phyloP scores from a whole-genome alignment of 495 filamentous ascomycete species.

The Lepidopterella palustris region DNA sequence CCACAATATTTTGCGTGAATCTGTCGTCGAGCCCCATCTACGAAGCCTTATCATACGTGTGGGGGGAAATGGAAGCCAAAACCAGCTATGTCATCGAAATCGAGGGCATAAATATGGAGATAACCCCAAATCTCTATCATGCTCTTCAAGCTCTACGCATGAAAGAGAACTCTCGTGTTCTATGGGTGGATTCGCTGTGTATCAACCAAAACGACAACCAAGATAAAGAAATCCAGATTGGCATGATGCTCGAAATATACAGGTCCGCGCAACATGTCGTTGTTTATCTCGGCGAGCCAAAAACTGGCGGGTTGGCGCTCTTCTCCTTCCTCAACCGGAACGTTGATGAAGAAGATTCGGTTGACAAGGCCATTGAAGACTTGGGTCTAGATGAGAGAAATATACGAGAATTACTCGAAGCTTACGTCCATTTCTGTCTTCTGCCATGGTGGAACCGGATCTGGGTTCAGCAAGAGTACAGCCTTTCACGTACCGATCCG shows the following conservation, averaged over 20 bases:
- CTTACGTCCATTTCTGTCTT: not conserved
- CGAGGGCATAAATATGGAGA: not conserved
- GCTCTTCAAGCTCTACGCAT: not conserved
- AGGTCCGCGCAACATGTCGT: not conserved
- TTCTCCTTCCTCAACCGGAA: not conserved
- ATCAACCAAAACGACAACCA: not conserved
- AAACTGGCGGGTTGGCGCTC: not conserved
- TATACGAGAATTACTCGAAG: not conserved
- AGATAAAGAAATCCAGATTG: not conserved
- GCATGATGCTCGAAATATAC: constrained; percentile 1
- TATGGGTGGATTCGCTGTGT: not conserved
- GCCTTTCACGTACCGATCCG: not conserved
- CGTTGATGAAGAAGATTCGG: not conserved
- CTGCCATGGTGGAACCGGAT: not conserved
- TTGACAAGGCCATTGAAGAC: not conserved
- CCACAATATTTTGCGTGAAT: not conserved
- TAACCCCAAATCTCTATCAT: not conserved
- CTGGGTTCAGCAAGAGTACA: not conserved
- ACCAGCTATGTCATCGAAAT: constrained; percentile 23
- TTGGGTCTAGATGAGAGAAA: not conserved
- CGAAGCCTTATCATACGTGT: not conserved
- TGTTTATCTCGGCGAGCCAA: not conserved
- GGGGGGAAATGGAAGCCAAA: constrained; percentile 19
- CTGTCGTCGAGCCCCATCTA: not conserved
- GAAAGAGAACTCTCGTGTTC: not conserved